Percentiles rank a stretch among this genome's conserved stretches.
Evolutionary conservation across 2,329 filamentous ascomycete genomes (phyloP).

Genomic region (Aspergillus spinulosporus): DNA sequence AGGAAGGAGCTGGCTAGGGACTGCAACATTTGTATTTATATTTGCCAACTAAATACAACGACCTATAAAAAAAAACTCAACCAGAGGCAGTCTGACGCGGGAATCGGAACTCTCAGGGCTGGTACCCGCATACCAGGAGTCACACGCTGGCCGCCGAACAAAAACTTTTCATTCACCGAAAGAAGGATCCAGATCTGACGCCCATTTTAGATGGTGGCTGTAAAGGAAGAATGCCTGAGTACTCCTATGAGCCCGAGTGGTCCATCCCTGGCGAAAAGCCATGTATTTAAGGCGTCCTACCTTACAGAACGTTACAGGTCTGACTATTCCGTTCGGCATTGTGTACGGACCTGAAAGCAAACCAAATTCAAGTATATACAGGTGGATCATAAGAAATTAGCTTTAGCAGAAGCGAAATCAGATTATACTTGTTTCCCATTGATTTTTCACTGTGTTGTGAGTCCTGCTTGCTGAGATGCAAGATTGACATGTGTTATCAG

Average conservation of each 20-base stretch:
- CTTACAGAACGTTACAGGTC: background rate
- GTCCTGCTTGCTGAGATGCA: background rate
- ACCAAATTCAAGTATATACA: background rate
- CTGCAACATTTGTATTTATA: background rate
- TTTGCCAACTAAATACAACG: background rate
- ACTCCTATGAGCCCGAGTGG: background rate
- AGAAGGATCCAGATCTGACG: background rate
- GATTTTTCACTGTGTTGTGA: slow-evolving; percentile 15
- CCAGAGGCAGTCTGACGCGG: slow-evolving; percentile 13
- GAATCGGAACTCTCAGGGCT: slow-evolving; percentile 19
- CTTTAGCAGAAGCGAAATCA: slow-evolving; percentile 29
- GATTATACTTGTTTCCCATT: slow-evolving; percentile 31
- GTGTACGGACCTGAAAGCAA: background rate
- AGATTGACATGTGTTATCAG: slow-evolving; percentile 8
- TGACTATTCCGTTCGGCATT: background rate
- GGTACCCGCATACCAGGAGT: slow-evolving; percentile 3
- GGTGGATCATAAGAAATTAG: background rate
- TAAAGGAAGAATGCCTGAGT: background rate
- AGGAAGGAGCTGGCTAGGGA: background rate
- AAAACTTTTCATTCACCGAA: slow-evolving; percentile 6
- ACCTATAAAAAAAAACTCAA: background rate
- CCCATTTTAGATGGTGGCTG: slow-evolving; percentile 2
- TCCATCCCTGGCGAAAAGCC: background rate
- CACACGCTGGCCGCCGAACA: slow-evolving; percentile 7
- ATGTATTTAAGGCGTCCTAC: background rate